Base-by-base conservation (phyloP, 129 eudicot species). In the Gnaphalium uliginosum region DNA sequence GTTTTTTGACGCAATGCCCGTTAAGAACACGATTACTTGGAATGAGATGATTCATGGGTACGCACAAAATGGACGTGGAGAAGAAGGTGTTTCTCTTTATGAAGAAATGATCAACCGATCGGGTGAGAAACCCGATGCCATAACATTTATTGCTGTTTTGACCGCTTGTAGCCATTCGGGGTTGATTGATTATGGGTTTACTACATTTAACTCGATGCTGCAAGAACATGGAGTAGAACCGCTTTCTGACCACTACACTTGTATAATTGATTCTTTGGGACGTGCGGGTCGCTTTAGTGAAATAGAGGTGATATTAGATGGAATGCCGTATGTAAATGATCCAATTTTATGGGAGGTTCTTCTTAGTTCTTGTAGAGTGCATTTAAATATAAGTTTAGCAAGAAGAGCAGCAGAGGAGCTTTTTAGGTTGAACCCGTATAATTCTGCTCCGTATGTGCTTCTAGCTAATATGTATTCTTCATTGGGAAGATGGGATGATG, bases 1-100 rank as follows among this genome's bases (percentile, higher is more conserved):
- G 26, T 77, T 77, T 69, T 93, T 93, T 68, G 89, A 88, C 43
- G 63, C 43, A 21, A 90, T 93, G 95, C 80, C 81, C 4, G 69
- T 27, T 29, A 90, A 77, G 61, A 88, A 82, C 83, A 86, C 86
- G 0, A 83, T 90, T 51, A 83, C 87, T 2, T 93, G 98, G 96
- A 93, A 93, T 35, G 92, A 90, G 71, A 90, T 93, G 96, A 88
- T 93, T 70, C 95, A 90, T 35, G 96, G 98, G 48, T 88, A 88
- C 70, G 96, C 98, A 13, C 98, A 88, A 64, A 90, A 88, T 63
- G 96, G 95, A 15, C 74, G 70, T 37, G 98, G 98, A 33, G 8
- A 33, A 19, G 94, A 88, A 56, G 89, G 96, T 59, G 83, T 88
- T 73, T 30, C 27, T 71, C 82, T 90, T 17, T 88, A 81, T 63